Conservation (phyloP, 1,284 basidiomycete genomes). For the Tremellales sp. region DNA sequence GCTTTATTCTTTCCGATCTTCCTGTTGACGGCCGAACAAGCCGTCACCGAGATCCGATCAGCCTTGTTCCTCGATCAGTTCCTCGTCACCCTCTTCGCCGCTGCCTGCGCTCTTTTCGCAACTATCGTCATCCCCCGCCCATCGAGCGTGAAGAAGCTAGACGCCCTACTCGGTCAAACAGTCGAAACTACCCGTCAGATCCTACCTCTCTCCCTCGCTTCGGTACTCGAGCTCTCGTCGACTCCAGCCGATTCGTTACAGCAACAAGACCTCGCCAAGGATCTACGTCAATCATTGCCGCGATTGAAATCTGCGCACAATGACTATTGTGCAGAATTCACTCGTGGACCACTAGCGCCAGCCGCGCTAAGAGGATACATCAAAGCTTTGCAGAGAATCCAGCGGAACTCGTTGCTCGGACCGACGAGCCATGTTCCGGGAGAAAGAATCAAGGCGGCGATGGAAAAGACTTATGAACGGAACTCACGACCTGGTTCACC, state of each 20-base stretch:
- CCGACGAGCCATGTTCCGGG: conserved; percentile 39
- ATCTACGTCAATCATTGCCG: conserved; percentile 18
- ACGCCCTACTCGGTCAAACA: conserved; percentile 16
- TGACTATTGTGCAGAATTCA: conserved; percentile 25
- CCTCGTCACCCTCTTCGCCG: conserved; percentile 40
- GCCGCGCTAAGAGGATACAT: conserved; percentile 18
- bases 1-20: conserved; percentile 46
- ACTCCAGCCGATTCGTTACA: not conserved
- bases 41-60: conserved; percentile 15
- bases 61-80: conserved; percentile 37
- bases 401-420: conserved; percentile 39
- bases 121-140: conserved; percentile 26
- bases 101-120: conserved; percentile 31
- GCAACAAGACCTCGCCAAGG: conserved; percentile 22
- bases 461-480: conserved; percentile 21
- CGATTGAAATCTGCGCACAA: conserved; percentile 13
- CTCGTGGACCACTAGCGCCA: conserved; percentile 14
- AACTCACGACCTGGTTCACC: conserved; percentile 5
- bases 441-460: conserved; percentile 36
- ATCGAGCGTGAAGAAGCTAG: conserved; percentile 25
- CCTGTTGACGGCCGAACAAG: conserved; percentile 33
- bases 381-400: conserved; percentile 23
- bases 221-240: conserved; percentile 16
- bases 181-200: conserved; percentile 23
- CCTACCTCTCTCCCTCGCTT: conserved; percentile 29